Conservation (phyloP, 2,329 filamentous ascomycete genomes). For the Paraphaeosphaeria sporulosa region DNA sequence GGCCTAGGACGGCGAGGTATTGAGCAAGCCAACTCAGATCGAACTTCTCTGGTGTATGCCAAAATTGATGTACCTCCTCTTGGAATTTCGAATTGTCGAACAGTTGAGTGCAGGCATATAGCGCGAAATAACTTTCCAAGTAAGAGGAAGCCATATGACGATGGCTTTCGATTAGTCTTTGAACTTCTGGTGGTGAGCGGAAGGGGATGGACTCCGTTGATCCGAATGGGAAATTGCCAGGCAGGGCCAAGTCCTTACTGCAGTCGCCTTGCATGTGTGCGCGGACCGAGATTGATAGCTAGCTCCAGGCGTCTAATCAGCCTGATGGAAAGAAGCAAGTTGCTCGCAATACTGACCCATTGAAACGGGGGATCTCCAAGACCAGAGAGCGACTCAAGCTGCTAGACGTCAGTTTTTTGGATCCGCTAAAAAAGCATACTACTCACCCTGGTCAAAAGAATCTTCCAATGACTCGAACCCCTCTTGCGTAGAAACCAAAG, state of each 20-base stretch:
- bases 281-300: slow-evolving; percentile 15
- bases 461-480: slow-evolving; percentile 24
- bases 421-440: not conserved
- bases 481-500: slow-evolving; percentile 30
- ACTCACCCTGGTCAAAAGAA: slow-evolving; percentile 24
- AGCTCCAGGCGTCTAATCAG: not conserved
- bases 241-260: slow-evolving; percentile 27
- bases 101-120: slow-evolving; percentile 23
- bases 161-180: slow-evolving; percentile 18
- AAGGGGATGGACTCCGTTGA: slow-evolving; percentile 22
- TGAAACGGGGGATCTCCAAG: slow-evolving; percentile 18
- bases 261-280: slow-evolving; percentile 22
- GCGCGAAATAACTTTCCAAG: slow-evolving; percentile 21
- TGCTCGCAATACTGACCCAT: slow-evolving; percentile 14
- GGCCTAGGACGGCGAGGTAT: slow-evolving; percentile 27
- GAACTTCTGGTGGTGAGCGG: slow-evolving; percentile 18
- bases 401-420: not conserved
- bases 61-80: slow-evolving; percentile 18
- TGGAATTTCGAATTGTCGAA: slow-evolving; percentile 19
- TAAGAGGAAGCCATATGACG: slow-evolving; percentile 11
- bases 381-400: slow-evolving; percentile 26
- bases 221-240: slow-evolving; percentile 33
- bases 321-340: not conserved
- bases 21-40: slow-evolving; percentile 28
- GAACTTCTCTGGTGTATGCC: slow-evolving; percentile 10